Evolutionary conservation across 2,329 filamentous ascomycete genomes (phyloP), one percentile per base, ranked within the genome.

Genomic region (Trichoderma guizhouense): DNA sequence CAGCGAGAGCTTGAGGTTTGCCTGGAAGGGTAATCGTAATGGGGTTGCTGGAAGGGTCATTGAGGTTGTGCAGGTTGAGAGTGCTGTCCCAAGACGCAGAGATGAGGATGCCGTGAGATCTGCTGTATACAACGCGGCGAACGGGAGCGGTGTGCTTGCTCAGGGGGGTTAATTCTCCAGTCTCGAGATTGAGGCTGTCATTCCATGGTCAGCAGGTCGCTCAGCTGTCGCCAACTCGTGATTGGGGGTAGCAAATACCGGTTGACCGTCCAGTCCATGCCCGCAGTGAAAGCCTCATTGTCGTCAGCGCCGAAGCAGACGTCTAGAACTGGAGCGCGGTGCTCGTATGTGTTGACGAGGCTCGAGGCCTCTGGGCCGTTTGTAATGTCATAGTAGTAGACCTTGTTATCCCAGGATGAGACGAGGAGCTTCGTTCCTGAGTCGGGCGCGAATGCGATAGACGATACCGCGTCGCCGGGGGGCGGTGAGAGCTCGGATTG

Each of bases 61-160:
- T 83, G 62, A 91, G 85, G 78, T 92, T 87, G 84, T 97, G 93
- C 72, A 98, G 87, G 80, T 97, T 94, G 58, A 99, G 86, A 7
- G 93, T 97, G 73, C 88, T 90, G 82, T 99, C 95, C 96, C 96
- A 99, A 7, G 95, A 97, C 67, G 93, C 93, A 70, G 94, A 97
- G 75, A 98, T 86, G 72, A 99, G 88, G 74, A 98, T 85, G 63
- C 88, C 89, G 79, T 95, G 90, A 74, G 92, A 86, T 73, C 86
- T 86, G 81, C 91, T 94, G 84, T 94, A 98, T 73, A 93, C 91
- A 69, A 99, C 90, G 74, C 90, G 92, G 79, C 94, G 93, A 70
- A 95, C 96, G 69, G 93, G 91, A 7, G 91, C 90, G 58, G 87
- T 83, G 83, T 99, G 96, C 72, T 90, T 91, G 83, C 92, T 93